These are phyloP conservation scores for Basidioascus undulatus DNA, from an alignment of 768 basidiomycete genomes.

Conservation along the genomic window DNA sequence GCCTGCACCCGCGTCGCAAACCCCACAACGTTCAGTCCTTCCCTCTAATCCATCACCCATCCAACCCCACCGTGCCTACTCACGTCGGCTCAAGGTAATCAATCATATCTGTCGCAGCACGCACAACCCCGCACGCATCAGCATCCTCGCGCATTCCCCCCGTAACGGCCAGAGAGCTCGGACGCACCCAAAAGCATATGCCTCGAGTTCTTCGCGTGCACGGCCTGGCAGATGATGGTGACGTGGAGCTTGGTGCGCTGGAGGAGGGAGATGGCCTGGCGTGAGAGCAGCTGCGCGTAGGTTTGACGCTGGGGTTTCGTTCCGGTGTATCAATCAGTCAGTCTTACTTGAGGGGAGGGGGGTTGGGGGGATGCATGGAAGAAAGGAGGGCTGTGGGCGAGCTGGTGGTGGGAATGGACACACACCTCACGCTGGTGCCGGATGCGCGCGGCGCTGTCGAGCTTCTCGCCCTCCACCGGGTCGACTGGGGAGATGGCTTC, in stretches of 20 bases:
- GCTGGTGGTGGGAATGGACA: no score
- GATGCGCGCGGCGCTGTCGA: constrained; percentile 49
- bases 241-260: constrained; percentile 73
- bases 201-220: constrained; percentile 80
- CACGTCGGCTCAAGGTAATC: constrained; percentile 61
- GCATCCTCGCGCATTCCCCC: not conserved
- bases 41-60: no score
- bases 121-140: not conserved
- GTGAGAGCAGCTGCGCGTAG: constrained; percentile 64
- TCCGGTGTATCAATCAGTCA: not conserved
- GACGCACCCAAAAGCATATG: constrained; percentile 58
- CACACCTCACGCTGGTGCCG: constrained; percentile 72
- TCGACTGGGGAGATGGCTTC: no score
- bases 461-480: no score
- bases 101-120: constrained; percentile 50
- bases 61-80: no score
- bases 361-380: no score
- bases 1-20: no score
- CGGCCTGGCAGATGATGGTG: constrained; percentile 64
- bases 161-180: no score
- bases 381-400: no score
- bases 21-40: no score
- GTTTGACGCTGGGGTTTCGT: constrained; percentile 67
- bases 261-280: constrained; percentile 64
- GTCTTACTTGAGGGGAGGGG: no score